Evolutionary conservation across 2,329 filamentous ascomycete species (phyloP).

Genomic region (Xylaria sp.): DNA sequence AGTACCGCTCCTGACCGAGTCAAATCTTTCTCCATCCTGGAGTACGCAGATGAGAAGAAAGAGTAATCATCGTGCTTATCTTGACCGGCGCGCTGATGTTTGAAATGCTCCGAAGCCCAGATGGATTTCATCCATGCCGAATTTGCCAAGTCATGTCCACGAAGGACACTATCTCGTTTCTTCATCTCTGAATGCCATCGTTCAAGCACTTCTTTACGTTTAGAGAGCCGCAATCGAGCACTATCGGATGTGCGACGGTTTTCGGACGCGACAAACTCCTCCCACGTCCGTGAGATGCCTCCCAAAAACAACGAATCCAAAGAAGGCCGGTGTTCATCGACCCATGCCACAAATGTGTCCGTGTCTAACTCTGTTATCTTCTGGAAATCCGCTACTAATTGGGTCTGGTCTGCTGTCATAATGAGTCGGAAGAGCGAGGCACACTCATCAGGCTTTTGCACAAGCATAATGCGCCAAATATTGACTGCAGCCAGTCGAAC

Average conservation of each 20-base stretch:
- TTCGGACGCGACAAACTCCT: constrained; percentile 83
- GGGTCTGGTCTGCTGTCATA: constrained; percentile 74
- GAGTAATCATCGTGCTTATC: constrained; percentile 91
- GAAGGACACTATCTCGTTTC: constrained; percentile 74
- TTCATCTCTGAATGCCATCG: constrained; percentile 79
- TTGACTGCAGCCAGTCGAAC: constrained; percentile 82
- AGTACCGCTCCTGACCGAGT: constrained; percentile 84
- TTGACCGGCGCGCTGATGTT: constrained; percentile 87
- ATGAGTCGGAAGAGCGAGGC: constrained; percentile 77
- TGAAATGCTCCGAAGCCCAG: constrained; percentile 88
- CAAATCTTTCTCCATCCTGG: constrained; percentile 81
- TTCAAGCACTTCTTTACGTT: constrained; percentile 83
- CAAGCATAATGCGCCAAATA: constrained; percentile 89
- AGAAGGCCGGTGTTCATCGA: constrained; percentile 81
- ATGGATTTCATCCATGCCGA: constrained; percentile 96
- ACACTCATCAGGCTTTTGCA: constrained; percentile 90
- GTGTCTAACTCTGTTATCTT: constrained; percentile 90
- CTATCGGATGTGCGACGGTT: constrained; percentile 83
- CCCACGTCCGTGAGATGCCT: constrained; percentile 84
- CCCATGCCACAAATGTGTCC: constrained; percentile 86
- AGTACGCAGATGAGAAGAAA: constrained; percentile 79
- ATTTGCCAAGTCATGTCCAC: constrained; percentile 87
- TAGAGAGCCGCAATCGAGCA: constrained; percentile 73
- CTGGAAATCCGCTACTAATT: constrained; percentile 80
- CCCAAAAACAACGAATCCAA: constrained; percentile 86